Evolutionary conservation across 805 yeast genomes (phyloP).

Genomic region (Saccharomycopsis babjevae): DNA sequence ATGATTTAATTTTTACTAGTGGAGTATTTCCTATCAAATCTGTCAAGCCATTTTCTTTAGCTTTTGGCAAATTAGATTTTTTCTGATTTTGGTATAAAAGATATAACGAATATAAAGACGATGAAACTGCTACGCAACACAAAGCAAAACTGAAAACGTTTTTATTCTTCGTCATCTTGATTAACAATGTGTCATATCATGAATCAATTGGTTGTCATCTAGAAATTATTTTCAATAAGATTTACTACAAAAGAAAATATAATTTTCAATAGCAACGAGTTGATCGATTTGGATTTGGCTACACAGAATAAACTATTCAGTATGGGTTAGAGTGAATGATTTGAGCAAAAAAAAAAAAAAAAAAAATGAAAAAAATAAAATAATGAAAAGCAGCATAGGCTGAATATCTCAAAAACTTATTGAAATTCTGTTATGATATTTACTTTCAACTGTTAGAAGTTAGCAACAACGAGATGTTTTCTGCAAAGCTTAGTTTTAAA

Average conservation of each 20-base stretch:
- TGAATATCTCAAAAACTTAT: too few relatives aligned
- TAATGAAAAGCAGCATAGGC: too few relatives aligned
- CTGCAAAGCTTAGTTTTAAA: neutral
- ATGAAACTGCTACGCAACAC: neutral
- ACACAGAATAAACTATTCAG: too few relatives aligned
- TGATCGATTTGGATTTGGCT: too few relatives aligned
- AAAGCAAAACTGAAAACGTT: neutral
- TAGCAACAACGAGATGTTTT: neutral
- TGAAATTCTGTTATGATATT: too few relatives aligned
- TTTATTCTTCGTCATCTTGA: neutral
- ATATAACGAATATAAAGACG: neutral
- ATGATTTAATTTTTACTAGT: conserved; percentile 58
- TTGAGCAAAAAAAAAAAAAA: too few relatives aligned
- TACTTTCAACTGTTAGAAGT: too few relatives aligned
- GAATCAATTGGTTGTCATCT: too few relatives aligned
- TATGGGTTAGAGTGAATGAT: too few relatives aligned
- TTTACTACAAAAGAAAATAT: neutral
- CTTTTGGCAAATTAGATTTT: conserved; percentile 1
- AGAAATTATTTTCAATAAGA: neutral
- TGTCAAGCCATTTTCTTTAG: conserved; percentile 43
- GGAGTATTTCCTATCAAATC: conserved; percentile 90
- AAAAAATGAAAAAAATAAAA: too few relatives aligned
- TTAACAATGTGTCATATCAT: neutral
- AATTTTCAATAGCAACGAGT: too few relatives aligned
- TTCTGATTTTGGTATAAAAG: neutral